Evolutionary conservation across 2,329 filamentous ascomycete species (phyloP), one percentile per base, ranked within the genome.

Genomic region (Calonectria pseudoreteaudii): DNA sequence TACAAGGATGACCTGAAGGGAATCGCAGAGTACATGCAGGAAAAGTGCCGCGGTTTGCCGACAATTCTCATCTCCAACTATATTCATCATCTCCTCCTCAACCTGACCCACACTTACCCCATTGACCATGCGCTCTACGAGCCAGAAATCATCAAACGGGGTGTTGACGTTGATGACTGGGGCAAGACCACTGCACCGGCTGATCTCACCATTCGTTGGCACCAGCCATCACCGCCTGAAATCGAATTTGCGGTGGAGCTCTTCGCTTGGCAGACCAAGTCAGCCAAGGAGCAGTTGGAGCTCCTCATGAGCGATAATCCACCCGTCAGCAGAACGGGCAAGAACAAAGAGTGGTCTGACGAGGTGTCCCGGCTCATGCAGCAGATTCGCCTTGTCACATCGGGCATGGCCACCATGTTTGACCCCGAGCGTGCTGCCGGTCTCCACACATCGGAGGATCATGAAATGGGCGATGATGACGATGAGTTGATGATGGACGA

Each of bases 321-420:
- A 1, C 93, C 92, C 3, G 93, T 98, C 68, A 97, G 95, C 84
- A 91, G 96, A 71, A 96, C 96, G 78, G 97, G 97, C 47, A 98
- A 96, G 83, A 97, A 98, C 79, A 99, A 98, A 85, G 96, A 98
- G 80, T 99, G 97, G 97, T 98, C 96, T 0, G 97, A 99, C 83
- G 97, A 99, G 83, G 93, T 98, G 34, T 96, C 95, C 2, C 90
- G 97, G 70, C 95, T 98, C 77, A 89, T 99, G 71, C 94, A 96
- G 16, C 93, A 98, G 66, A 88, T 99, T 18, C 91, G 96, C 36
- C 89, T 99, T n/a, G 92, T 98, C 56, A 92, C 98, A 31, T 97
- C 96, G 4, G 97, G 97, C 68, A 93, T 98, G 72, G 96, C 96
- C 10, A 93, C 94, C 1, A 88, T 99, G 14, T 98, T 99, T 82